Evolutionary conservation across 169 alveolate genomes (phyloP), one percentile per base, ranked within the genome.

Genomic region (Eimeria necatrix): DNA sequence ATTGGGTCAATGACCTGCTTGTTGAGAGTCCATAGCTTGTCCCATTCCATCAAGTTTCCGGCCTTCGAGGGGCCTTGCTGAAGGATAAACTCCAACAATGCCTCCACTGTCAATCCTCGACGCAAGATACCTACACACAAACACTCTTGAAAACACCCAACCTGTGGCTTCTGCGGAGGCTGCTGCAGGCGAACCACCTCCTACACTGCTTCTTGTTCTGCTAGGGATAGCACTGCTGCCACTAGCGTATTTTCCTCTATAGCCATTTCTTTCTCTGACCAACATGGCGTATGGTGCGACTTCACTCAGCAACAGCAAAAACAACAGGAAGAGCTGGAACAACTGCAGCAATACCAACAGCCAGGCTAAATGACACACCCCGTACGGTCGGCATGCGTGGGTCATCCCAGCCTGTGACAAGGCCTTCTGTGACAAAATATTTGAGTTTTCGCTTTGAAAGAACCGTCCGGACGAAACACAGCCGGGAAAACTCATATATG

Each of bases 381-480:
- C 99, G 97, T 18, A 99, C 96, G 14, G 99, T 99, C 16, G 99
- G 99, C 98, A 99, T 97, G 86, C 99, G 97, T 12, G 99, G 99
- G 95, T 99, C 99, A 94, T 99, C 99, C 99, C 99, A 99, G 49
- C 99, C 99, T 6, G 97, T 95, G 49, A 99, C 99, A 6, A 22
- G 61, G n/a, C 81, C 70, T n/a, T 97, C 97, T 61, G 98, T 97
- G 9, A 99, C 99, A 96, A 99, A 98, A 99, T 99, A 98, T 91
- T 99, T 97, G 94, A 99, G 97, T 95, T 98, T 98, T 94, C 99
- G 97, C 96, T 99, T 99, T 71, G 99, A 98, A 88, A 99, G 98
- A 59, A 99, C 97, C 68, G 99, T 99, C 87, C 98, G 96, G 26
- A 98, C 99, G 86, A 99, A 98, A 68, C 98, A 97, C 53, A 99